Base-by-base conservation (phyloP, 192 early-diverging fungal species). In the Backusella morwellensis region DNA sequence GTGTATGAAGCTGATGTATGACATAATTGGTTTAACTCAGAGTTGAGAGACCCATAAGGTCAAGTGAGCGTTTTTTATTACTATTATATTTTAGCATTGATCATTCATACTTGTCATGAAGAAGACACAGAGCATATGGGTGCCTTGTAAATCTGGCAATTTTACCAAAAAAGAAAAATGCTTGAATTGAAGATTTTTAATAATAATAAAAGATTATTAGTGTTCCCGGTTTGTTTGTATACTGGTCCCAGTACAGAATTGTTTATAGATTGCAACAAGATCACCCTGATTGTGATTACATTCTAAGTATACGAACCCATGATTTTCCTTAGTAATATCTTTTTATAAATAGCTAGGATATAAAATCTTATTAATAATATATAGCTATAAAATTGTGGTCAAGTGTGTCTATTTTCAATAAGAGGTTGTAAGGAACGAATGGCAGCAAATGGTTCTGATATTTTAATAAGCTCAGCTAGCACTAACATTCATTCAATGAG, bases 311-410 rank as follows among this genome's bases (percentile, higher is more conserved):
- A 63, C 14, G 23, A 26, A 63, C 56, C 23, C 56, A 63, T 63
- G 56, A 63, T 9, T 63, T 63, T 63, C 56, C 9, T 63, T 63
- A 63, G 56, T 63, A 63, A 63, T 63, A 63, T 63, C 26, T 26
- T 23, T 12, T 63, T 63, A 63, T 63, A 63, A 63, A 63, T 29
- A 63, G 56, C 21, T 29, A 21, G 26, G 26, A 63, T 63, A 29
- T 19, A 56, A 9, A 52, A 17, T 14, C 50, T 14, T 52, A 3
- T 21, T 23, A n/a, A 54, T 21, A 54, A 21, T 21, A 21, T 21
- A 54, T 23, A 54, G 5, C 12, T 52, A 52, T 52, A 52, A 52
- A 52, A 17, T 44, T 44, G 15, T 44, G 42, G 5, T 19, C 47
- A 50, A 50, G 47, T 50, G 17, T 17, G 19, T 50, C 19, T n/a